Evolutionary conservation across 768 basidiomycete species (phyloP).

Genomic region (Rhizopogon vesiculosus): DNA sequence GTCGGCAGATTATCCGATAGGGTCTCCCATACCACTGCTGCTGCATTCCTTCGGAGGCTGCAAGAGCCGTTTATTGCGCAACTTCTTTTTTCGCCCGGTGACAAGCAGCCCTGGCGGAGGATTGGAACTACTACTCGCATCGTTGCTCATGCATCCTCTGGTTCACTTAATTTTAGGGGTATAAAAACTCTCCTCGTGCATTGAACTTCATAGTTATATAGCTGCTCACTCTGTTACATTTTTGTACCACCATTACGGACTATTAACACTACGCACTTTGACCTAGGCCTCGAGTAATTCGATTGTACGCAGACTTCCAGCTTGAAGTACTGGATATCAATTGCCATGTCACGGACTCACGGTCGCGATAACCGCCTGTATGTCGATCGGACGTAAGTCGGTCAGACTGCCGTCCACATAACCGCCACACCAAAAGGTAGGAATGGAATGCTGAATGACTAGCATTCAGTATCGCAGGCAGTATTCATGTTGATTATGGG

Average conservation of each 20-base stretch:
- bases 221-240: background rate
- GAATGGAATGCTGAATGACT: no score
- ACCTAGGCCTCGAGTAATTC: no score
- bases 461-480: no score
- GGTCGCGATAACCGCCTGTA: no score
- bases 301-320: no score
- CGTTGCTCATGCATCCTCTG: background rate
- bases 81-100: background rate
- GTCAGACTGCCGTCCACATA: no score
- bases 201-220: background rate
- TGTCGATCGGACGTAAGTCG: no score
- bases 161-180: background rate
- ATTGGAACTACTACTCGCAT: background rate
- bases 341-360: no score
- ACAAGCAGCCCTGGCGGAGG: background rate
- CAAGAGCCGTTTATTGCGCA: constrained; percentile 4
- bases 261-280: no score
- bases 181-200: background rate
- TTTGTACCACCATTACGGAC: background rate
- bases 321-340: no score
- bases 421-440: no score
- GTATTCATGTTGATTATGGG: no score
- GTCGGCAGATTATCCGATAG: background rate
- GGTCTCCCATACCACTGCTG: background rate
- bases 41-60: constrained; percentile 1